Conservation (phyloP, 768 basidiomycete genomes). For the Mycena vulgaris region DNA sequence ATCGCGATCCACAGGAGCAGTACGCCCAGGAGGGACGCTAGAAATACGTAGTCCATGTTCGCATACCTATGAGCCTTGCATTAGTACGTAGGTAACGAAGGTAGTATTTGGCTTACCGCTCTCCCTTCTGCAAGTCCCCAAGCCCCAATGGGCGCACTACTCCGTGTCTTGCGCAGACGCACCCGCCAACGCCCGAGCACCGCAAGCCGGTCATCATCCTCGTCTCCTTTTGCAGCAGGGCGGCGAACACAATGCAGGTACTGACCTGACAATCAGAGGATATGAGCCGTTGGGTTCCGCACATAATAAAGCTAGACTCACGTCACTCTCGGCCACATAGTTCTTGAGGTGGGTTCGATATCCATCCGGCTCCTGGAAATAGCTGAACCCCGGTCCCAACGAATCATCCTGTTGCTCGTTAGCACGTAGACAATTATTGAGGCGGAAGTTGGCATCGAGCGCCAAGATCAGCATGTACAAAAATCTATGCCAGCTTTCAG, state of each 20-base stretch:
- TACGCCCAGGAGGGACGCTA: slow-evolving; percentile 21
- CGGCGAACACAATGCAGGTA: slow-evolving; percentile 34
- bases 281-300: too few species aligned
- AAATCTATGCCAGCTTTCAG: too few species aligned
- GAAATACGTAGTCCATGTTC: slow-evolving; percentile 45
- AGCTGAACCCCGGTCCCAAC: slow-evolving; percentile 26
- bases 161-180: slow-evolving; percentile 2
- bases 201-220: slow-evolving; percentile 3
- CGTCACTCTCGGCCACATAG: slow-evolving; percentile 26
- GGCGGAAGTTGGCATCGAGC: slow-evolving; percentile 41
- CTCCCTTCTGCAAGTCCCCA: slow-evolving; percentile 21
- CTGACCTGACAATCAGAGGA: slow-evolving; percentile 32
- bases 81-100: not conserved
- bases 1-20: not conserved
- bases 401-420: slow-evolving; percentile 33
- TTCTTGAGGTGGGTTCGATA: slow-evolving; percentile 21
- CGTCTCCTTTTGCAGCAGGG: slow-evolving; percentile 38
- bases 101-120: not conserved
- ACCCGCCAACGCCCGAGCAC: not conserved
- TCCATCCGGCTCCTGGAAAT: slow-evolving; percentile 21
- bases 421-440: slow-evolving; percentile 29
- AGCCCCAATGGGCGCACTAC: slow-evolving; percentile 4
- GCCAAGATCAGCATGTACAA: slow-evolving; percentile 29
- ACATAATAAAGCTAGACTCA: not conserved
- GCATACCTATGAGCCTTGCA: slow-evolving; percentile 29